A percentile compares a stretch with the other conserved stretches of the same genome.
Conservation (phyloP, 2,329 filamentous ascomycete genomes). For the Talaromyces sp. region DNA sequence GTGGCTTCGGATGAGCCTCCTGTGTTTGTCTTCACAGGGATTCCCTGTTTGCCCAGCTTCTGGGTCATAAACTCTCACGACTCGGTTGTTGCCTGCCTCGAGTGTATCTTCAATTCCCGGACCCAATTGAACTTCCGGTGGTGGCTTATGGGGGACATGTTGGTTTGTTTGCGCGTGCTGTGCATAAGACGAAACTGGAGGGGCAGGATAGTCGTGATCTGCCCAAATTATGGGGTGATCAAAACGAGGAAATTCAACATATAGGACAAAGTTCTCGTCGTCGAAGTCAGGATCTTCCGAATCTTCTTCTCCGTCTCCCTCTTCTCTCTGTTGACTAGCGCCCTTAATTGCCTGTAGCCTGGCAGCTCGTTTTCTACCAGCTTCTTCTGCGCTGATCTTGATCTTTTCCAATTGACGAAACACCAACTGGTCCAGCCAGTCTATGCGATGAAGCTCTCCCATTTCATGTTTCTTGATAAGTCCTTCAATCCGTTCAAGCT, state of each 20-base stretch:
- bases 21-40: slow-evolving; percentile 90
- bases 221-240: slow-evolving; percentile 95
- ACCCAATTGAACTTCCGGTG: slow-evolving; percentile 83
- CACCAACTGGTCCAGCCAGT: slow-evolving; percentile 93
- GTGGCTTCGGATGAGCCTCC: slow-evolving; percentile 83
- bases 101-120: slow-evolving; percentile 74
- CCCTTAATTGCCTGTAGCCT: slow-evolving; percentile 30
- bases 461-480: slow-evolving; percentile 97
- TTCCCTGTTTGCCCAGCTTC: slow-evolving; percentile 87
- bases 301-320: slow-evolving; percentile 35
- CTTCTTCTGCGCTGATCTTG: slow-evolving; percentile 58
- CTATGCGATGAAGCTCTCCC: slow-evolving; percentile 86
- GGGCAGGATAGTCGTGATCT: slow-evolving; percentile 84
- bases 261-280: slow-evolving; percentile 70
- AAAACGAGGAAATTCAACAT: slow-evolving; percentile 88
- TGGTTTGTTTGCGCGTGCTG: slow-evolving; percentile 59
- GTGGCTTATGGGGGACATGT: slow-evolving; percentile 68
- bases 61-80: slow-evolving; percentile 87
- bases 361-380: slow-evolving; percentile 53
- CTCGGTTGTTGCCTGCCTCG: slow-evolving; percentile 46
- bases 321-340: slow-evolving; percentile 23
- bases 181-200: slow-evolving; percentile 71
- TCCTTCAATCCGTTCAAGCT: slow-evolving; percentile 82
- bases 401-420: slow-evolving; percentile 84
- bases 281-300: slow-evolving; percentile 37